Percentiles rank a stretch among this genome's conserved stretches.
Conservation (phyloP, 2,329 filamentous ascomycete genomes). For the Pseudofabraea citricarpa region DNA sequence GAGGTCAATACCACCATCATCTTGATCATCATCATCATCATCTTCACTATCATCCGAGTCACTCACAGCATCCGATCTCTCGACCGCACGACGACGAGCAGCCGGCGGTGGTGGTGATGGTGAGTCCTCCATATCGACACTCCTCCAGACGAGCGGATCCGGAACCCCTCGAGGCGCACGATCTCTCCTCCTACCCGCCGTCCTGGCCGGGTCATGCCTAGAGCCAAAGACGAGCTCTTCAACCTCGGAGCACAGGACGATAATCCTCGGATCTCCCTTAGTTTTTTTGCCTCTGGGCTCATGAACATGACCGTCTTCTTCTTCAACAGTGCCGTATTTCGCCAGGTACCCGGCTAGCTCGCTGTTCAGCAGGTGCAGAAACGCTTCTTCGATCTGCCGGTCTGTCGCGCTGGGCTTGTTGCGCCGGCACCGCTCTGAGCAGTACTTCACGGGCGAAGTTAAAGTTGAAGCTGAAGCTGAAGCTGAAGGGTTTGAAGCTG, state of each 20-base stretch:
- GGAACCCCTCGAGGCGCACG: conserved; percentile 34
- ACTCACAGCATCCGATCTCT: no score
- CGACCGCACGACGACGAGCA: no score
- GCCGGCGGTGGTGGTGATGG: conserved; percentile 22
- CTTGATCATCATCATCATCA: background rate
- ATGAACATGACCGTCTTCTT: conserved; percentile 26
- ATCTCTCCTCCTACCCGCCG: conserved; percentile 40
- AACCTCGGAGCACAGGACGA: conserved; percentile 44
- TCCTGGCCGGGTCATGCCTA: conserved; percentile 38
- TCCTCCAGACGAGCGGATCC: conserved; percentile 35
- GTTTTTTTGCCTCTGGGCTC: conserved; percentile 20
- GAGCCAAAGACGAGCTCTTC: conserved; percentile 45
- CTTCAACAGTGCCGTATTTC: conserved; percentile 24
- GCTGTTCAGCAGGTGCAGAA: conserved; percentile 32
- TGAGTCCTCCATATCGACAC: conserved; percentile 42
- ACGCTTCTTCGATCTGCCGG: conserved; percentile 45
- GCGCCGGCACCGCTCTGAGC: conserved; percentile 48
- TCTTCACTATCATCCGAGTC: no score
- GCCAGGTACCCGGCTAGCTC: background rate
- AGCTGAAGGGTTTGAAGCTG: no score
- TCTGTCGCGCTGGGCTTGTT: conserved; percentile 46
- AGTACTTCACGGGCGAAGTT: conserved; percentile 41
- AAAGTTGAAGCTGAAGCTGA: no score
- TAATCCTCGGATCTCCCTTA: conserved; percentile 47
- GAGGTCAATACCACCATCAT: background rate